phyloP scores from a whole-genome alignment of 1,139 yeast species.

The Scheffersomyces cryptocercus region DNA sequence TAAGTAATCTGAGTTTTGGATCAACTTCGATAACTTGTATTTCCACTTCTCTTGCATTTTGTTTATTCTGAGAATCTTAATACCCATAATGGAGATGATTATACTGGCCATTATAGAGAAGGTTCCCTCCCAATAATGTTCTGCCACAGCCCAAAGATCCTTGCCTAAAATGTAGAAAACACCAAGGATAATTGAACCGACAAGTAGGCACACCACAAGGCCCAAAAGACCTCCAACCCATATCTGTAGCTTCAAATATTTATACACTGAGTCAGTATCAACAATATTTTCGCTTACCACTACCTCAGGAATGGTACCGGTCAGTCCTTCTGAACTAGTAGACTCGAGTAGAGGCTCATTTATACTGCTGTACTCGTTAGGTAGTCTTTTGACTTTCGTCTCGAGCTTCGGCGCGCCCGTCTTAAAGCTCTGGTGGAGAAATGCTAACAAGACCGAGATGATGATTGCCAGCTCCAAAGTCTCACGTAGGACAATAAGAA shows the following conservation, averaged over 20 bases:
- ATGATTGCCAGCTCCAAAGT: slow-evolving; percentile 49
- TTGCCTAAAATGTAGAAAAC: slow-evolving; percentile 40
- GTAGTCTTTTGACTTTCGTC: not conserved
- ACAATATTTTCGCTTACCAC: not conserved
- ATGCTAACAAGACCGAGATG: slow-evolving; percentile 45
- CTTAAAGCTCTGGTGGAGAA: slow-evolving; percentile 37
- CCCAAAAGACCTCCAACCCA: slow-evolving; percentile 49
- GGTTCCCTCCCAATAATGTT: slow-evolving; percentile 50
- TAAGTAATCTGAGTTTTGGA: slow-evolving; percentile 8
- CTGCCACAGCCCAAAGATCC: slow-evolving; percentile 46
- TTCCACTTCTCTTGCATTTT: slow-evolving; percentile 90
- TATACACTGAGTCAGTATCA: slow-evolving; percentile 10
- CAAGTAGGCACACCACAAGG: slow-evolving; percentile 33
- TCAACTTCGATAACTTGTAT: slow-evolving; percentile 45
- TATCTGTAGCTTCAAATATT: slow-evolving; percentile 33
- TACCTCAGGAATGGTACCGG: not conserved
- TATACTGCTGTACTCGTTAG: not conserved
- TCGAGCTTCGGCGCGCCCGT: not conserved
- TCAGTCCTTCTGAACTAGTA: not conserved
- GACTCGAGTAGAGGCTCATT: not conserved
- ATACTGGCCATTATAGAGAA: slow-evolving; percentile 46
- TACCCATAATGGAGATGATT: slow-evolving; percentile 47
- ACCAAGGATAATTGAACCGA: slow-evolving; percentile 38
- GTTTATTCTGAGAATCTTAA: slow-evolving; percentile 42
- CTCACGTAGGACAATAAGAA: slow-evolving; percentile 46